phyloP scores from a whole-genome alignment of 768 basidiomycete species.

The Boletus coccyginus region DNA sequence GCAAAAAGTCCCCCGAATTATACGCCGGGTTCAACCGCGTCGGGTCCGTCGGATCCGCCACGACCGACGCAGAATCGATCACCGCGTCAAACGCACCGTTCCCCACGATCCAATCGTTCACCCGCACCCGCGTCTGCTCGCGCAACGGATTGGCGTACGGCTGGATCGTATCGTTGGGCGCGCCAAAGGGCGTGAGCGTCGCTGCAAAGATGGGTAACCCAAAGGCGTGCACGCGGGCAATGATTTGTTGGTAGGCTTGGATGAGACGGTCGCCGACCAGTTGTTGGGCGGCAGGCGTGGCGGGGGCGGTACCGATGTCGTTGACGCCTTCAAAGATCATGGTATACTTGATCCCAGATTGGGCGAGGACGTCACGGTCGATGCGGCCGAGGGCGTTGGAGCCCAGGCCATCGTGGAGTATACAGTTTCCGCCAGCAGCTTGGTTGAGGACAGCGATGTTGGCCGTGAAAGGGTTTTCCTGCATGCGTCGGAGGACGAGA shows the following conservation, averaged over 20 bases:
- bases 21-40: not conserved
- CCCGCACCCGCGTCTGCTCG: not conserved
- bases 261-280: slow-evolving; percentile 1
- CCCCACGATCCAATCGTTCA: slow-evolving; percentile 1
- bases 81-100: not conserved
- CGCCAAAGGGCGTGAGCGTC: slow-evolving; percentile 2
- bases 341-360: slow-evolving; percentile 5
- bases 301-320: slow-evolving; percentile 1
- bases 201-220: slow-evolving; percentile 3
- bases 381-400: not conserved
- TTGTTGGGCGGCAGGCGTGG: not conserved
- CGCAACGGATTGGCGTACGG: not conserved
- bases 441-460: slow-evolving; percentile 2
- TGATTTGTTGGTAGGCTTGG: slow-evolving; percentile 1
- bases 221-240: not conserved
- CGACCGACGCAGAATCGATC: slow-evolving; percentile 8
- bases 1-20: not conserved
- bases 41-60: slow-evolving; percentile 7
- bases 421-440: not conserved
- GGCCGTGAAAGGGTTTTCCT: not conserved
- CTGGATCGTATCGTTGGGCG: not conserved
- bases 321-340: slow-evolving; percentile 11
- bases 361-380: not conserved
- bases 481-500: slow-evolving; percentile 4
- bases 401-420: not conserved